A percentile compares a stretch with the other conserved stretches of the same genome.
phyloP scores from a whole-genome alignment of 805 yeast genomes.

The Sugiyamaella lignohabitans region DNA sequence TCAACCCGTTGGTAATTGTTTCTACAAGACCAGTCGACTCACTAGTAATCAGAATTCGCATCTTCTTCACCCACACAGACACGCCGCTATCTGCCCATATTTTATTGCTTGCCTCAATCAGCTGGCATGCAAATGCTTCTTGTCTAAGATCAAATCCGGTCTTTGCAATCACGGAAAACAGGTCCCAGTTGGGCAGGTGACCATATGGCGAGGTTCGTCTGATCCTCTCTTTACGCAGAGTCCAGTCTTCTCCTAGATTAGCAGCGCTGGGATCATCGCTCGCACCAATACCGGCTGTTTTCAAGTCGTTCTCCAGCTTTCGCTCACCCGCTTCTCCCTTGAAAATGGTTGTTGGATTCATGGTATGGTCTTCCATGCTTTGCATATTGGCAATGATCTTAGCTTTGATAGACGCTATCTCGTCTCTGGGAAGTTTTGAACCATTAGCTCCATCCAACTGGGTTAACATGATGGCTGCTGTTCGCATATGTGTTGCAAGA shows the following conservation, averaged over 20 bases:
- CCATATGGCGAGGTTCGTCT: slow-evolving; percentile 75
- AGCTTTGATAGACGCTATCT: slow-evolving; percentile 60
- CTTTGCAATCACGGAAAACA: slow-evolving; percentile 91
- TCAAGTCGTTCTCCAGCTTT: slow-evolving; percentile 85
- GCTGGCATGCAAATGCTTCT: slow-evolving; percentile 95
- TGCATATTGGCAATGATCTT: slow-evolving; percentile 70
- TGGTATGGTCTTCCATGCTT: slow-evolving; percentile 57
- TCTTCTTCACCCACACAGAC: slow-evolving; percentile 84
- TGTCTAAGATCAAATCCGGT: slow-evolving; percentile 95
- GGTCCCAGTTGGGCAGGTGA: slow-evolving; percentile 85
- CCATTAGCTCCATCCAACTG: slow-evolving; percentile 63
- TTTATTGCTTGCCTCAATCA: slow-evolving; percentile 78
- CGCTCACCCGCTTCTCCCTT: slow-evolving; percentile 83
- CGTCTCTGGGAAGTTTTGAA: slow-evolving; percentile 42
- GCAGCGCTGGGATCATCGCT: slow-evolving; percentile 41
- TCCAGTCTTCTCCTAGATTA: slow-evolving; percentile 91
- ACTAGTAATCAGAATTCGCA: slow-evolving; percentile 89
- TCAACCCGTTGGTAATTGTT: slow-evolving; percentile 90
- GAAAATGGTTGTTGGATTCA: slow-evolving; percentile 42
- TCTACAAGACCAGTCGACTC: slow-evolving; percentile 89
- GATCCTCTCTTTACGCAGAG: slow-evolving; percentile 70
- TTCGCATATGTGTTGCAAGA: slow-evolving; percentile 87
- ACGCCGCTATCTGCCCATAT: slow-evolving; percentile 70
- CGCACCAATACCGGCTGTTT: slow-evolving; percentile 57
- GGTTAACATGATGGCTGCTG: slow-evolving; percentile 90